These are phyloP conservation scores for Trichoderma aggressivum DNA, from an alignment of 2,329 filamentous ascomycete species.

Conservation along the genomic window DNA sequence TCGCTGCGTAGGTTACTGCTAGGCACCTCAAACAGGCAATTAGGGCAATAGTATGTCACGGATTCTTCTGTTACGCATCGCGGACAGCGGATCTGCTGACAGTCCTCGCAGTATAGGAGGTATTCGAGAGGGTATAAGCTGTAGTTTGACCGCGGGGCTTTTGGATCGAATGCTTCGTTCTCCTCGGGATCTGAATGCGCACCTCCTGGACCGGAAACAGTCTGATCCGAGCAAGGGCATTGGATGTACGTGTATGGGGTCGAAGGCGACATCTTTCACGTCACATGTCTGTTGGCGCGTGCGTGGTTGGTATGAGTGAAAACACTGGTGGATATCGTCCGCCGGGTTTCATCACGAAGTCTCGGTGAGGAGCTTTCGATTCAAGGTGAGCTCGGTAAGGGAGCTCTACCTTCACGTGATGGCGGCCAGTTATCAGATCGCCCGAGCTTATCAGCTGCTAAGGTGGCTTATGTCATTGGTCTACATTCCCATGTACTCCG, in stretches of 20 bases:
- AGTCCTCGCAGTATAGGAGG: constrained; percentile 95
- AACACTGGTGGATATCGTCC: background rate
- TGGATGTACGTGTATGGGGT: constrained; percentile 65
- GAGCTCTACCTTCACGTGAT: constrained; percentile 7
- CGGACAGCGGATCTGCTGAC: constrained; percentile 90
- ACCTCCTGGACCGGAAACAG: constrained; percentile 33
- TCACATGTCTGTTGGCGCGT: constrained; percentile 14
- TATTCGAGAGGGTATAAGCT: constrained; percentile 91
- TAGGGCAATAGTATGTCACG: constrained; percentile 91
- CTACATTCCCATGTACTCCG: background rate
- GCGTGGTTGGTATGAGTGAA: background rate
- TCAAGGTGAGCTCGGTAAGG: constrained; percentile 11
- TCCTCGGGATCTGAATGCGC: constrained; percentile 45
- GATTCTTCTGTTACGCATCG: constrained; percentile 92
- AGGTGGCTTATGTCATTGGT: background rate
- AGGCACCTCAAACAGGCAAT: constrained; percentile 92
- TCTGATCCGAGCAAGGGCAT: constrained; percentile 59
- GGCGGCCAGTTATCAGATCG: background rate
- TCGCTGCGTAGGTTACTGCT: constrained; percentile 90
- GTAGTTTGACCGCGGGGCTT: constrained; percentile 80
- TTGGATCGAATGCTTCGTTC: constrained; percentile 82
- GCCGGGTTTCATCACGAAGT: background rate
- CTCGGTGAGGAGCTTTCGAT: constrained; percentile 4
- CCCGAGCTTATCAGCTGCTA: background rate
- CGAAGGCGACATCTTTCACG: constrained; percentile 45